Evolutionary conservation across 179 eudicot genomes (phyloP).

Genomic region (Monotropa hypopitys): DNA sequence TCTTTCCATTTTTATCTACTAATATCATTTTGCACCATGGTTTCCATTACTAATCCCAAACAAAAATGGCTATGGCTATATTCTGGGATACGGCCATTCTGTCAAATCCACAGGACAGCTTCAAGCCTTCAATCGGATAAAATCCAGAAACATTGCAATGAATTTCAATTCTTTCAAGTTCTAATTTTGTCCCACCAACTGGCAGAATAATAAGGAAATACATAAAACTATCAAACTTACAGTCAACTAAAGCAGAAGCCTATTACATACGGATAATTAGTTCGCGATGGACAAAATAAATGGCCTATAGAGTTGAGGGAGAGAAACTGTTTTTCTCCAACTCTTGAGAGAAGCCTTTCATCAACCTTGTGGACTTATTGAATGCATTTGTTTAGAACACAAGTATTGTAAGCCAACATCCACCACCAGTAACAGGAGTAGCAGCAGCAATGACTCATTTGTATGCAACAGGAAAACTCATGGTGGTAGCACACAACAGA

Average conservation of each 20-base stretch:
- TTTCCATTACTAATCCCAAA: neutral
- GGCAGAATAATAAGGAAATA: neutral
- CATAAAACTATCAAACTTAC: neutral
- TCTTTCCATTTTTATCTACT: neutral
- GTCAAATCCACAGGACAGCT: neutral
- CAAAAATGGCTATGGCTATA: neutral
- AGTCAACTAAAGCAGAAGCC: neutral
- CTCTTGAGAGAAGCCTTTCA: neutral
- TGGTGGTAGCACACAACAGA: neutral
- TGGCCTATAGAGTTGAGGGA: neutral
- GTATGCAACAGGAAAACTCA: constrained; percentile 12
- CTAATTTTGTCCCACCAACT: neutral
- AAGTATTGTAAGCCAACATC: neutral
- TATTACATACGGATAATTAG: neutral
- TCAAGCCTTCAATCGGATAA: neutral
- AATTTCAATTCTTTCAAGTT: neutral
- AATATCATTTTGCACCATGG: neutral
- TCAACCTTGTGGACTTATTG: constrained; percentile 1
- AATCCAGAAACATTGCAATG: neutral
- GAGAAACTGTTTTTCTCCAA: neutral
- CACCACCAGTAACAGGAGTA: neutral
- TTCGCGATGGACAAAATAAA: neutral
- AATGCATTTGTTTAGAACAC: neutral
- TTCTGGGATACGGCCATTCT: neutral
- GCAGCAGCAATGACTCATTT: neutral